These are phyloP conservation scores for Sporobolus alterniflorus DNA, from an alignment of 202 grass and related monocot genomes.

Conservation along the genomic window DNA sequence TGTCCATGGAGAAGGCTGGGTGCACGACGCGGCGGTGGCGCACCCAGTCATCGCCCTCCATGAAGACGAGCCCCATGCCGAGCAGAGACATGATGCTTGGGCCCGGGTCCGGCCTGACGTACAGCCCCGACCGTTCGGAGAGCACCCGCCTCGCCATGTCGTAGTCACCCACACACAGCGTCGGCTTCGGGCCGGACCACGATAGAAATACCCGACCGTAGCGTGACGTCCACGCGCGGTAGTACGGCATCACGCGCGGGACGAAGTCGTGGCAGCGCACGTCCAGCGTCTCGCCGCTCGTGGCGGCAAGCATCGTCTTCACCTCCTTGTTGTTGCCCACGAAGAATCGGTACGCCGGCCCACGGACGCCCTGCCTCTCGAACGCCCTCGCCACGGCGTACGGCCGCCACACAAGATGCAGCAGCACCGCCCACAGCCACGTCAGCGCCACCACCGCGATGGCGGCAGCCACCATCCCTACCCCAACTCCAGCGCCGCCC, in stretches of 20 bases:
- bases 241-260: conserved; percentile 48
- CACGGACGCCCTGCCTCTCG: conserved; percentile 32
- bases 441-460: neutral
- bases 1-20: conserved; percentile 73
- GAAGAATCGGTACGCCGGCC: conserved; percentile 44
- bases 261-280: conserved; percentile 46
- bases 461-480: neutral
- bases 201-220: conserved; percentile 41
- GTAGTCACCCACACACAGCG: conserved; percentile 32
- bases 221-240: conserved; percentile 35
- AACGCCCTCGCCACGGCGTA: conserved; percentile 11
- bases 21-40: conserved; percentile 63
- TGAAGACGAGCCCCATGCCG: conserved; percentile 45
- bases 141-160: conserved; percentile 52
- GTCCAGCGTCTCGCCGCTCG: conserved; percentile 30
- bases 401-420: conserved; percentile 32
- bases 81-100: conserved; percentile 41
- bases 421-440: conserved; percentile 27
- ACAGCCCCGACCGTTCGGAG: conserved; percentile 36
- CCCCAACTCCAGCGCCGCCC: neutral
- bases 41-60: conserved; percentile 50
- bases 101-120: neutral
- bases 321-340: conserved; percentile 42
- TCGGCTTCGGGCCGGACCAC: conserved; percentile 34
- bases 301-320: conserved; percentile 25